Conservation (phyloP, 2,329 filamentous ascomycete species). For the Ilyonectria destructans region DNA sequence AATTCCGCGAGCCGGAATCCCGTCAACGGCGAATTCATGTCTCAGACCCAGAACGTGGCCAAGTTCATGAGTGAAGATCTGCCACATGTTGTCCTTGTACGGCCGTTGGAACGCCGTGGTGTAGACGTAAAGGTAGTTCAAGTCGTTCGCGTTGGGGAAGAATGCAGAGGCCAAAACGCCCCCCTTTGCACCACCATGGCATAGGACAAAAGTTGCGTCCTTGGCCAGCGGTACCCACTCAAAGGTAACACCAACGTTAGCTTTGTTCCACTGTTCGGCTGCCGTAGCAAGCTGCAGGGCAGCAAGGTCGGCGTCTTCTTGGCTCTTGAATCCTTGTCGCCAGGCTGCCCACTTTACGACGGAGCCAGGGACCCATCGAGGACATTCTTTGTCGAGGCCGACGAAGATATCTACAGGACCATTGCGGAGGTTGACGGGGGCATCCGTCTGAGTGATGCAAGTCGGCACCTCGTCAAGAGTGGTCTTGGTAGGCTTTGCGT, state of each 20-base stretch:
- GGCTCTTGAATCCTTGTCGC: constrained; percentile 7
- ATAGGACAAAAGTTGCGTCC: constrained; percentile 17
- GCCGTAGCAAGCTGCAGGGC: constrained; percentile 4
- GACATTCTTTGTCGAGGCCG: constrained; percentile 4
- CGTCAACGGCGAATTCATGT: constrained; percentile 21
- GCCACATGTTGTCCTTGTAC: constrained; percentile 10
- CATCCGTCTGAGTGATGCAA: constrained; percentile 15
- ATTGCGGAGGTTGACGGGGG: constrained; percentile 4
- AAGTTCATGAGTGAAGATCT: constrained; percentile 20
- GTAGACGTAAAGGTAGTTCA: constrained; percentile 8
- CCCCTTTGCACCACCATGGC: not conserved
- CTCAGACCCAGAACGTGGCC: constrained; percentile 20
- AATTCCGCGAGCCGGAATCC: not conserved
- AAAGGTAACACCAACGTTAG: constrained; percentile 17
- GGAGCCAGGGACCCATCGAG: constrained; percentile 18
- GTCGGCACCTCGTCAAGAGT: not conserved
- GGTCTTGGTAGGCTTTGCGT: not conserved
- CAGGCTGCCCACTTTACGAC: constrained; percentile 21
- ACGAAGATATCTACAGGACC: constrained; percentile 10
- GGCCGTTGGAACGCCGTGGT: not conserved
- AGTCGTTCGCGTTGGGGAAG: constrained; percentile 14
- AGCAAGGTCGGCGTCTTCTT: constrained; percentile 16
- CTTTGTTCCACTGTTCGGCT: constrained; percentile 18
- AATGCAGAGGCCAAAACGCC: constrained; percentile 14
- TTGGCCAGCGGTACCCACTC: not conserved